Conservation (phyloP, 768 basidiomycete genomes). For the Kwoniella shandongensis region DNA sequence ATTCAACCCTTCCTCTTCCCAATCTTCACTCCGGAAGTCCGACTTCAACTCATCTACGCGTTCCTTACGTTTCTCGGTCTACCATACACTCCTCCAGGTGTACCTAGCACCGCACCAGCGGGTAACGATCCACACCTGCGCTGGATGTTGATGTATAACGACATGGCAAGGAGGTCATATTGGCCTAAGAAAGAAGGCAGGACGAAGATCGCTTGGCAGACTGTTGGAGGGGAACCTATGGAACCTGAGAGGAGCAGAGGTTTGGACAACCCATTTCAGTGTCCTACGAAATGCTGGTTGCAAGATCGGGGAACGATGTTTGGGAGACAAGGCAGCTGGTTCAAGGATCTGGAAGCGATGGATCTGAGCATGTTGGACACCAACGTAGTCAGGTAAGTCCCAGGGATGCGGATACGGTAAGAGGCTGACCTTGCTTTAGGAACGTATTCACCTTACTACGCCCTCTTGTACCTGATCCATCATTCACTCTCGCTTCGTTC, state of each 20-base stretch:
- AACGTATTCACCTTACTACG: conserved; percentile 36
- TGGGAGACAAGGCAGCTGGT: conserved; percentile 31
- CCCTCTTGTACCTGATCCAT: conserved; percentile 39
- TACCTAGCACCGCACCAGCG: conserved; percentile 48
- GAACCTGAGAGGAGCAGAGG: conserved; percentile 40
- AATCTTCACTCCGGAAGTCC: conserved; percentile 41
- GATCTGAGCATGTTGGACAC: conserved; percentile 35
- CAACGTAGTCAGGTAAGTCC: conserved; percentile 29
- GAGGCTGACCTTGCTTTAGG: conserved; percentile 18
- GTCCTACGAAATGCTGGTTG: conserved; percentile 44
- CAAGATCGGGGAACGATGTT: conserved; percentile 38
- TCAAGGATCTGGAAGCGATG: conserved; percentile 26
- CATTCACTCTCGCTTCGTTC: conserved; percentile 48
- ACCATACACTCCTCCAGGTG: conserved; percentile 51
- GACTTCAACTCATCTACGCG: conserved; percentile 52
- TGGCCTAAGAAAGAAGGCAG: conserved; percentile 28
- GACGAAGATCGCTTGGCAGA: conserved; percentile 33
- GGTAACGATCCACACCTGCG: conserved; percentile 51
- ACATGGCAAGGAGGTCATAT: conserved; percentile 15
- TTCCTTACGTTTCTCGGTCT: conserved; percentile 54
- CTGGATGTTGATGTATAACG: conserved; percentile 26
- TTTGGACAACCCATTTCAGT: conserved; percentile 37
- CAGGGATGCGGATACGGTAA: no score
- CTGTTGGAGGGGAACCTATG: conserved; percentile 52
- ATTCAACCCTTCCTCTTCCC: conserved; percentile 52